phyloP scores from a whole-genome alignment of 1,139 yeast genomes.

The Eremothecium coryli region DNA sequence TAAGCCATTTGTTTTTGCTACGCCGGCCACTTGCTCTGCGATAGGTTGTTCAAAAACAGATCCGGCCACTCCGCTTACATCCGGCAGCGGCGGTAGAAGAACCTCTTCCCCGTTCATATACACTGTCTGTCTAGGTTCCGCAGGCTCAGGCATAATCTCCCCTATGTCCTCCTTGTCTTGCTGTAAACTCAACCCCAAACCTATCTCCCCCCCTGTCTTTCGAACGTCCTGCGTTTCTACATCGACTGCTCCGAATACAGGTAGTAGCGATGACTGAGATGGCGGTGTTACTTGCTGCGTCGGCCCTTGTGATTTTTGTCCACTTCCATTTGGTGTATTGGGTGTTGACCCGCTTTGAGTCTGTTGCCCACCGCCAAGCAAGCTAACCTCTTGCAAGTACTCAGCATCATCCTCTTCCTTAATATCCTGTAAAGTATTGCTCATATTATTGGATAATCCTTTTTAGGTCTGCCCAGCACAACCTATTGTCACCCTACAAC shows the following conservation, averaged over 20 bases:
- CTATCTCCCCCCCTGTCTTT: too few species aligned
- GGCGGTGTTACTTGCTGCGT: too few species aligned
- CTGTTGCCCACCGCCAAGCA: conserved; percentile 1
- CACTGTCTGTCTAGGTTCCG: not conserved
- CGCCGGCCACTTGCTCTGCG: not conserved
- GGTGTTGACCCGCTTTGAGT: not conserved
- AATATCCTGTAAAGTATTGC: conserved; percentile 18
- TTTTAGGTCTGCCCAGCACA: too few species aligned
- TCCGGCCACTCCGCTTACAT: conserved; percentile 5
- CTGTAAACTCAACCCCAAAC: not conserved
- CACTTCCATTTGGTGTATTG: not conserved
- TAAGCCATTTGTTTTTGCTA: not conserved
- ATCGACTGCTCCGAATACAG: not conserved
- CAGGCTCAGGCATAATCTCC: not conserved
- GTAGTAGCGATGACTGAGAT: not conserved
- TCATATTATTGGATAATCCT: not conserved
- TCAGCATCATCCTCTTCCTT: conserved; percentile 23
- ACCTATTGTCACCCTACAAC: too few species aligned
- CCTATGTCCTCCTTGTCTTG: not conserved
- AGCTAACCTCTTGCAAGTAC: not conserved
- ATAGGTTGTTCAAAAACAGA: conserved; percentile 1
- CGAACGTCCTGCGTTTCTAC: too few species aligned
- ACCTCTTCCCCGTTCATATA: conserved; percentile 9
- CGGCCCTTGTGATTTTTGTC: not conserved
- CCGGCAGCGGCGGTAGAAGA: conserved; percentile 28